Evolutionary conservation across 164 flowering plant species (phyloP).

Genomic region (Tinospora cordifolia): DNA sequence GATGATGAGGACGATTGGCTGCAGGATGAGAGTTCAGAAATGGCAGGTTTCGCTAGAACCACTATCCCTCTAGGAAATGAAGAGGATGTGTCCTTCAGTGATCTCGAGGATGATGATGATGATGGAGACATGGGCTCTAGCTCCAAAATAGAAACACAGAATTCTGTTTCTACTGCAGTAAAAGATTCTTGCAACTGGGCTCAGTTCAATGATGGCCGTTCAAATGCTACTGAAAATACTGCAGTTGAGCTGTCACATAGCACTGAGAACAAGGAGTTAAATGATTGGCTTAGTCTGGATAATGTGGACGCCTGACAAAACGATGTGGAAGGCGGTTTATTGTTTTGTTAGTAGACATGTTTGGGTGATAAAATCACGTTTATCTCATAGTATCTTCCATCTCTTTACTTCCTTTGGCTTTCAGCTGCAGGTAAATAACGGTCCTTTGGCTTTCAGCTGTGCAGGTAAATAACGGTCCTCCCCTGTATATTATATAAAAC

Average conservation of each 20-base stretch:
- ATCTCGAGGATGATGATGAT: constrained; percentile 86
- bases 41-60: constrained; percentile 32
- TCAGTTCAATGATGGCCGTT: constrained; percentile 34
- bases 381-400: background rate
- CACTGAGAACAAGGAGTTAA: constrained; percentile 42
- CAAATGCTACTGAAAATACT: constrained; percentile 13
- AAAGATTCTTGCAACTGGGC: constrained; percentile 71
- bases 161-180: constrained; percentile 43
- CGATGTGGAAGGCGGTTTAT: background rate
- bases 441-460: background rate
- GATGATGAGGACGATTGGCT: constrained; percentile 83
- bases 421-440: background rate
- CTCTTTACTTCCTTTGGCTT: background rate
- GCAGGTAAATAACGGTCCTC: background rate
- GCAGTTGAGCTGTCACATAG: constrained; percentile 24
- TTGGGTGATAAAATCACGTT: background rate
- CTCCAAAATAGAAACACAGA: constrained; percentile 35
- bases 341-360: background rate
- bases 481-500: background rate
- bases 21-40: constrained; percentile 50
- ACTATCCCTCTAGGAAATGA: constrained; percentile 40
- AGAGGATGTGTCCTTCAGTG: constrained; percentile 93
- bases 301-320: constrained; percentile 40
- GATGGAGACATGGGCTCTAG: constrained; percentile 27
- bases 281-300: constrained; percentile 75